These are phyloP conservation scores for Eremochloa ophiuroides DNA, from an alignment of 176 grass and related monocot species.

Conservation along the genomic window DNA sequence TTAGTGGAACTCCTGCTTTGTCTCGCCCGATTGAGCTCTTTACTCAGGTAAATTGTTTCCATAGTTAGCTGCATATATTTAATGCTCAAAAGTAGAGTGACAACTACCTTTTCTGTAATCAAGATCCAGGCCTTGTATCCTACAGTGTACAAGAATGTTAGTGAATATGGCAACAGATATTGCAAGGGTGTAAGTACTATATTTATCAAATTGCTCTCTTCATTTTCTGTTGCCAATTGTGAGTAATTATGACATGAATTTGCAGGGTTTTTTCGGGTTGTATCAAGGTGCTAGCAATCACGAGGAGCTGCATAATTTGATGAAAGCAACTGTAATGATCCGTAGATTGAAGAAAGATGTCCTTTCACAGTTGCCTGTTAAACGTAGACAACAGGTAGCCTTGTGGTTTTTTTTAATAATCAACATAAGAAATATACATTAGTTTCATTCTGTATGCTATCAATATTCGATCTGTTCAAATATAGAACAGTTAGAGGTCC, in stretches of 20 bases:
- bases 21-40: slow-evolving; percentile 93
- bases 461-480: background rate
- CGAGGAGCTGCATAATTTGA: slow-evolving; percentile 91
- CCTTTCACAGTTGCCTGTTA: slow-evolving; percentile 75
- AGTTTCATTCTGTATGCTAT: background rate
- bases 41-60: slow-evolving; percentile 56
- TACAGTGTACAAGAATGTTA: slow-evolving; percentile 77
- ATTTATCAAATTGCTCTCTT: slow-evolving; percentile 26
- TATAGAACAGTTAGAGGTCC: background rate
- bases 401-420: background rate
- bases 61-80: slow-evolving; percentile 9
- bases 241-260: slow-evolving; percentile 21
- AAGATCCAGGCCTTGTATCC: slow-evolving; percentile 85
- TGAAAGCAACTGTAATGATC: slow-evolving; percentile 98
- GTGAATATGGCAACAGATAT: slow-evolving; percentile 84
- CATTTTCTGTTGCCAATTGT: slow-evolving; percentile 23
- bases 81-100: background rate
- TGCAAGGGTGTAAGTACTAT: slow-evolving; percentile 89
- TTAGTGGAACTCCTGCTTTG: slow-evolving; percentile 92
- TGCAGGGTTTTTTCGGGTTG: slow-evolving; percentile 62
- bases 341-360: slow-evolving; percentile 95
- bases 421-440: background rate
- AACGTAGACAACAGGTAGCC: slow-evolving; percentile 83
- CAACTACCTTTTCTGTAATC: slow-evolving; percentile 15
- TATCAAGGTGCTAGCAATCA: slow-evolving; percentile 99